phyloP scores from a whole-genome alignment of 2,329 filamentous ascomycete genomes.

The Diplodia seriata region DNA sequence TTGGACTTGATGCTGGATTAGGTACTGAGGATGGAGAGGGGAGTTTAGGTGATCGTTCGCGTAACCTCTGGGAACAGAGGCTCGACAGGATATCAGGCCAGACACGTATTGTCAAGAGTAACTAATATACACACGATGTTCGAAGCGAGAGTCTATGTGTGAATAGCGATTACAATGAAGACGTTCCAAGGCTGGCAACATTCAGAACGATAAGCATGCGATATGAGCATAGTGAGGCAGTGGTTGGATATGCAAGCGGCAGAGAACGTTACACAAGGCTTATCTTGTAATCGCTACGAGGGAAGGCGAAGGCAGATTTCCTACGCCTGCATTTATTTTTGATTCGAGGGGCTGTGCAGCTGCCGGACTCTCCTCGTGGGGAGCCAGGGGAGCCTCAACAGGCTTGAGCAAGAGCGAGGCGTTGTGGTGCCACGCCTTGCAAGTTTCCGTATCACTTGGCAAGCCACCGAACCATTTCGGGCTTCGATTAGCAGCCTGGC shows the following conservation, averaged over 20 bases:
- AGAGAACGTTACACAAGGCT: background rate
- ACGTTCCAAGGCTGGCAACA: background rate
- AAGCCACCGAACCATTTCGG: background rate
- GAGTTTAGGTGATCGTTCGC: background rate
- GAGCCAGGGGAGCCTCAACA: background rate
- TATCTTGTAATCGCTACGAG: background rate
- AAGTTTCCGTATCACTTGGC: background rate
- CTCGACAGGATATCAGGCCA: no score
- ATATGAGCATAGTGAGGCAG: background rate
- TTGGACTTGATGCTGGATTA: background rate
- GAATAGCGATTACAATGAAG: background rate
- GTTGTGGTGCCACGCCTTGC: background rate
- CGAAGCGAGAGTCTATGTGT: background rate
- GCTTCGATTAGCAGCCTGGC: background rate
- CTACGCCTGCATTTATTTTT: background rate
- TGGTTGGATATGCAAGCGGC: background rate
- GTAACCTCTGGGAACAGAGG: background rate
- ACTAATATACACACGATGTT: no score
- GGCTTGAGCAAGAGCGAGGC: background rate
- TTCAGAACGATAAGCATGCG: background rate
- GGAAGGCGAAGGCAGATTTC: background rate
- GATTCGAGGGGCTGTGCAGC: background rate
- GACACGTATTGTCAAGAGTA: background rate
- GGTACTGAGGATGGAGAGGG: background rate
- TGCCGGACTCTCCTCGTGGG: background rate